Percentiles rank a stretch among this genome's conserved stretches.
Evolutionary conservation across 2,329 filamentous ascomycete species (phyloP).

Genomic region (Aureobasidium pullulans): DNA sequence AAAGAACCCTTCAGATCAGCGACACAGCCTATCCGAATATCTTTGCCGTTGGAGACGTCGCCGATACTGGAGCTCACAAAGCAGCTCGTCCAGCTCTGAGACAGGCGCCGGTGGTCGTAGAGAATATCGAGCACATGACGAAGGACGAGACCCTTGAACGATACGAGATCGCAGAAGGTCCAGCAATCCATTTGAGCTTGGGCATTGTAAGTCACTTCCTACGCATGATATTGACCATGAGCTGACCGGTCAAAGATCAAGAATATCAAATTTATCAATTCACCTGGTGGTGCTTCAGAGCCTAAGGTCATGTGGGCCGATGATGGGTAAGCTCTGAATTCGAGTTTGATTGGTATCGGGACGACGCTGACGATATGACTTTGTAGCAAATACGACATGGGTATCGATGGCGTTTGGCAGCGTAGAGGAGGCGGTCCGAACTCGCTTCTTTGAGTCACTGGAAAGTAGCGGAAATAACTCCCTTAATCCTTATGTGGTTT

Average conservation of each 20-base stretch:
- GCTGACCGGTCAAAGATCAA: conserved; percentile 8
- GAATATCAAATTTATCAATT: conserved; percentile 14
- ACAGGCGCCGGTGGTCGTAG: conserved; percentile 47
- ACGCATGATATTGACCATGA: background rate
- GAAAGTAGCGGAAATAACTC: background rate
- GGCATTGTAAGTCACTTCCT: conserved; percentile 5
- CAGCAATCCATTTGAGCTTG: conserved; percentile 11
- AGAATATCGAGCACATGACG: conserved; percentile 47
- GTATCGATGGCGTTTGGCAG: conserved; percentile 13
- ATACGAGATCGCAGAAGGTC: conserved; percentile 3
- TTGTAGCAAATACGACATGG: conserved; percentile 12
- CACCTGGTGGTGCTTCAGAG: conserved; percentile 7
- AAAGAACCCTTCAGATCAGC: conserved; percentile 50
- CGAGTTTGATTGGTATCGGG: background rate
- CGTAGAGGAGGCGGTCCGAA: conserved; percentile 14
- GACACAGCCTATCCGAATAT: conserved; percentile 44
- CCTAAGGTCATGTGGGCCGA: conserved; percentile 11
- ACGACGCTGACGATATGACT: background rate
- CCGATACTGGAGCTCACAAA: conserved; percentile 47
- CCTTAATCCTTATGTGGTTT: background rate
- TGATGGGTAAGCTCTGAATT: conserved; percentile 8
- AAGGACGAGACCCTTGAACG: conserved; percentile 18
- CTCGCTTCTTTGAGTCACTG: background rate
- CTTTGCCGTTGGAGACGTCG: conserved; percentile 59
- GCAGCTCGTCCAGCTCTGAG: conserved; percentile 45